Evolutionary conservation across 331 rosid species (phyloP), one percentile per base, ranked within the genome.

Genomic region (Cucumis variabilis): DNA sequence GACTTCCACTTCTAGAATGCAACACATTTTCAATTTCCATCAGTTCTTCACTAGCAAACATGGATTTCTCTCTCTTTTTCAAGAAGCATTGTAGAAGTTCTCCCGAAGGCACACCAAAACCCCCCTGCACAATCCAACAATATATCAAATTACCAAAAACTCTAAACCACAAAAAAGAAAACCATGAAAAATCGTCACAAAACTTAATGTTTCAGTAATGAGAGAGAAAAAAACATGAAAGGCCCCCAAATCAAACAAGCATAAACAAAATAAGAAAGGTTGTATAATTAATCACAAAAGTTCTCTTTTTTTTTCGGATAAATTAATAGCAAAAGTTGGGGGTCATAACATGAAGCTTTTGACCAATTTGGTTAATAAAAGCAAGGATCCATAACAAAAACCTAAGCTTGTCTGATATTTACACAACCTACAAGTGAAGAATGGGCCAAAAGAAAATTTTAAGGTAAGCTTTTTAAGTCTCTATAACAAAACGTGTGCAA

Each of bases 61-160:
- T 48, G 88, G 83, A 85, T 21, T 87, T 86, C 67, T 82, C 91
- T 65, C 87, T 51, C 75, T 53, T 27, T 21, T 88, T 84, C 65
- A 55, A 50, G 72, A 88, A 77, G 88, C 89, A 77, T 81, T 90
- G 90, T 78, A 27, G 63, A 62, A 71, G 79, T 48, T 88, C 79
- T 83, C 88, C 86, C 33, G 86, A 69, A 81, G 87, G 88, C 72
- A 77, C 84, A 88, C 85, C 90, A 69, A 79, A 88, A 83, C 58
- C 77, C 88, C 86, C 84, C 98, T 94, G 92, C 48, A 70, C 83
- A 9, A 70, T 81, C 84, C 97, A 93, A 91, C 27, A 46, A 79
- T 7, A 73, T 73, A 89, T 63, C 84, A 90, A 87, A 73, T 75
- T 87, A 88, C 82, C 86, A 86, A 70, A 69, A 88, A 87, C 67